Base-by-base conservation (phyloP, 768 basidiomycete genomes). In the Tephrocybe sp. region DNA sequence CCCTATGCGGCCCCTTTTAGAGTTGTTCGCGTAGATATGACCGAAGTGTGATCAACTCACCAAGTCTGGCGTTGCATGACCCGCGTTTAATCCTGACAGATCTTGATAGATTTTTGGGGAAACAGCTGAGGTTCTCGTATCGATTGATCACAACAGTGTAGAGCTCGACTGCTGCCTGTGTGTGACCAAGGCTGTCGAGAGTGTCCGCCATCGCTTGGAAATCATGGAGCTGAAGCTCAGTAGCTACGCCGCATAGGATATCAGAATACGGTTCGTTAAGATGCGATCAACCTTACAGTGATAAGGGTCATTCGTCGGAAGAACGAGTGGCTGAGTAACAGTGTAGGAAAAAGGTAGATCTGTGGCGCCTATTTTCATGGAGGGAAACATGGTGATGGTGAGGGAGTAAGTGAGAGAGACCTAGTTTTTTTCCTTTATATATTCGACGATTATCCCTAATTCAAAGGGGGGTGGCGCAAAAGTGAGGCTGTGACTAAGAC, bases 391-490 rank as follows among this genome's bases (percentile, higher is more conserved):
- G 11, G 33, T 34, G 33, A 15, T 15, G 33, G 11, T 34, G 11
- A 15, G 13, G 33, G 11, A n/a, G n/a, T n/a, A n/a, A n/a, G n/a
- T n/a, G n/a, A n/a, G n/a, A n/a, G n/a, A n/a, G n/a, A n/a, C n/a
- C n/a, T n/a, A n/a, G n/a, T n/a, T n/a, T n/a, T n/a, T n/a, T n/a
- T n/a, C n/a, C n/a, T n/a, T n/a, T n/a, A n/a, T n/a, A n/a, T n/a
- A n/a, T n/a, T n/a, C n/a, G n/a, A n/a, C n/a, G n/a, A n/a, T n/a
- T n/a, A n/a, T n/a, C 27, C 27, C 11, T 29, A 5, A 5, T 29
- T 29, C n/a, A n/a, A n/a, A n/a, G 27, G 11, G 27, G 27, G 27
- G 47, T 49, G 47, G 47, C 40, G 47, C 47, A 49, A 30, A 15
- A 31, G 40, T 47, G 37, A 12, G 47, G 39, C 30, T 23, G 44